phyloP scores from a whole-genome alignment of 2,329 filamentous ascomycete genomes.

The Fusarium sp. region DNA sequence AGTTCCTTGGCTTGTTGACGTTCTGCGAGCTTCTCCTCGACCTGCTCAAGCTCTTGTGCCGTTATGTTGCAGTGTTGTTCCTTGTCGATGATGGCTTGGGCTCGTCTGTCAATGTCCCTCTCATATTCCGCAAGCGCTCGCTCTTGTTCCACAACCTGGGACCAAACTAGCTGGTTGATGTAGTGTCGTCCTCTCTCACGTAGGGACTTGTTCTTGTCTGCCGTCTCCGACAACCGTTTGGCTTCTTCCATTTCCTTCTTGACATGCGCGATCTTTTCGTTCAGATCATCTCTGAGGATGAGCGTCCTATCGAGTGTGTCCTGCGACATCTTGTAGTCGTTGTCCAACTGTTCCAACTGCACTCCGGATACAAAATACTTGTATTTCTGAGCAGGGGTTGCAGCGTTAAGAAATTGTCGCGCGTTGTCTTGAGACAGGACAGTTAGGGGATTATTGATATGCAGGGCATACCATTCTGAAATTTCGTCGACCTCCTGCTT shows the following conservation, averaged over 20 bases:
- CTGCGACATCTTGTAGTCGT: slow-evolving; percentile 87
- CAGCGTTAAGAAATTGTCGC: slow-evolving; percentile 89
- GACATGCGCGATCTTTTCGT: slow-evolving; percentile 49
- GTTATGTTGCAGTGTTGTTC: slow-evolving; percentile 52
- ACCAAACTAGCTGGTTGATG: slow-evolving; percentile 81
- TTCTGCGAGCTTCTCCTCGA: slow-evolving; percentile 58
- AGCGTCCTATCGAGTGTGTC: slow-evolving; percentile 77
- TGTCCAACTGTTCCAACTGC: slow-evolving; percentile 89
- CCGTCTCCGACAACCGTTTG: slow-evolving; percentile 70
- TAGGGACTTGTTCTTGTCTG: slow-evolving; percentile 74
- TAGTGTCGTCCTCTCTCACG: slow-evolving; percentile 69
- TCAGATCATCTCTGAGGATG: slow-evolving; percentile 52
- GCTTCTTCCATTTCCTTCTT: slow-evolving; percentile 66
- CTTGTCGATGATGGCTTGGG: slow-evolving; percentile 43
- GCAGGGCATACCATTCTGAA: slow-evolving; percentile 89
- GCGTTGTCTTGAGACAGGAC: slow-evolving; percentile 96
- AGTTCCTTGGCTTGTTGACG: slow-evolving; percentile 54
- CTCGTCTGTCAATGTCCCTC: slow-evolving; percentile 43
- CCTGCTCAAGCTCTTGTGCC: slow-evolving; percentile 61
- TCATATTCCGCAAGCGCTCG: slow-evolving; percentile 55
- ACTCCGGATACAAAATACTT: slow-evolving; percentile 96
- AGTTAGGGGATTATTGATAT: slow-evolving; percentile 97
- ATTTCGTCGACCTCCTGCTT: slow-evolving; percentile 92
- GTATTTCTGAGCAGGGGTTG: slow-evolving; percentile 87
- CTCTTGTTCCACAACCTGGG: slow-evolving; percentile 84